A percentile compares a stretch with the other conserved stretches of the same genome.
Conservation (phyloP, 768 basidiomycete species). For the Tylopilus sp. region DNA sequence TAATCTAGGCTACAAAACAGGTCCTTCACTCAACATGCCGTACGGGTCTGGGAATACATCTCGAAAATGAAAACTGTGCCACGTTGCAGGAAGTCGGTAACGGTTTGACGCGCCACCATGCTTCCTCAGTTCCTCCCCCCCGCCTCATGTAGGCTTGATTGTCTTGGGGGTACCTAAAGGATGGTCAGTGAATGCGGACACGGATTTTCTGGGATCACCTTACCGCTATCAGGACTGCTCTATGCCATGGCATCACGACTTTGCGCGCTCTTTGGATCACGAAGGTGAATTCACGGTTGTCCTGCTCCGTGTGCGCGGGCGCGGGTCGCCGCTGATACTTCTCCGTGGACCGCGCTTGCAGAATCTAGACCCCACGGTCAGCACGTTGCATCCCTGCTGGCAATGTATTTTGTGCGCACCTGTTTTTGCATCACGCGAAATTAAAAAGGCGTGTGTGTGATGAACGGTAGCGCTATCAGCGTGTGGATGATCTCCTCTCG, state of each 20-base stretch:
- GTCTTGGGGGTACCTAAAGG: slow-evolving; percentile 25
- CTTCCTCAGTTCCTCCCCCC: slow-evolving; percentile 10
- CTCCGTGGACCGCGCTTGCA: slow-evolving; percentile 11
- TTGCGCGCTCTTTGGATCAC: slow-evolving; percentile 25
- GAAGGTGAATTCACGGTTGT: slow-evolving; percentile 14
- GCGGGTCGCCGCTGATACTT: slow-evolving; percentile 8
- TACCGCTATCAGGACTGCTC: slow-evolving; percentile 23
- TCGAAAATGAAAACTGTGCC: slow-evolving; percentile 11
- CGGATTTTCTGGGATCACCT: not conserved
- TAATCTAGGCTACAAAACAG: slow-evolving; percentile 7
- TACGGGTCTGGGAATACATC: not conserved
- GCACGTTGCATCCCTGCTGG: slow-evolving; percentile 23
- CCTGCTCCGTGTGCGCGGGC: slow-evolving; percentile 1
- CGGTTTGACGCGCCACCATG: slow-evolving; percentile 1
- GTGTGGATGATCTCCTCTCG: slow-evolving; percentile 10
- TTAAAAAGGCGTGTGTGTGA: slow-evolving; percentile 27
- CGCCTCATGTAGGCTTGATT: slow-evolving; percentile 20
- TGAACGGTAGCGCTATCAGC: slow-evolving; percentile 14
- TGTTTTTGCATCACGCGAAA: slow-evolving; percentile 18
- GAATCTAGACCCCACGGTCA: slow-evolving; percentile 23
- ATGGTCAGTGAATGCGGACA: slow-evolving; percentile 8
- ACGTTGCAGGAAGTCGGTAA: slow-evolving; percentile 3
- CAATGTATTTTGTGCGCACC: slow-evolving; percentile 14
- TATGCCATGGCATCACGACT: slow-evolving; percentile 16
- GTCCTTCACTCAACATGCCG: not conserved